Evolutionary conservation across 352 stramenopile genomes (phyloP).

Genomic region (Detonula confervacea): DNA sequence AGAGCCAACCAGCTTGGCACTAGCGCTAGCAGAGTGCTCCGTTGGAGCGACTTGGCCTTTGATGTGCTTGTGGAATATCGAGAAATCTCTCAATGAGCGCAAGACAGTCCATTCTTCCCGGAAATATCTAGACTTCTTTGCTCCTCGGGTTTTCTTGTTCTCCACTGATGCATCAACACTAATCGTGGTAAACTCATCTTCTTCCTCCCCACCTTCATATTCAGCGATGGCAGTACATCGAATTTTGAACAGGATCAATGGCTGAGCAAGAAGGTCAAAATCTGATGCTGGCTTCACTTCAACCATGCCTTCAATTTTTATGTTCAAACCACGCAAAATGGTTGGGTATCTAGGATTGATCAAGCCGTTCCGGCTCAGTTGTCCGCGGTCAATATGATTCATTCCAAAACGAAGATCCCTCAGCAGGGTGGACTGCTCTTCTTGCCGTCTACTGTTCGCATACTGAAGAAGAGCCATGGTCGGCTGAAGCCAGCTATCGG

Average conservation of each 20-base stretch:
- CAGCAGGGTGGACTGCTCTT: conserved; percentile 69
- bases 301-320: conserved; percentile 67
- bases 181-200: conserved; percentile 41
- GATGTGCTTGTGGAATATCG: conserved; percentile 83
- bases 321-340: conserved; percentile 68
- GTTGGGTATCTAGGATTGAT: conserved; percentile 80
- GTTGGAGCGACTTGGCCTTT: conserved; percentile 73
- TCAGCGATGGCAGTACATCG: conserved; percentile 69
- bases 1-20: conserved; percentile 71
- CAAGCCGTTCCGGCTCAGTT: conserved; percentile 80
- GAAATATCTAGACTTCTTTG: conserved; percentile 61
- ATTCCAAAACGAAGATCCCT: conserved; percentile 83
- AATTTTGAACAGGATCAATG: conserved; percentile 78
- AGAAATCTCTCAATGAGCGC: conserved; percentile 82
- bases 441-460: conserved; percentile 67
- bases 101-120: conserved; percentile 84
- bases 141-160: conserved; percentile 12
- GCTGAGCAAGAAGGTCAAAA: conserved; percentile 53
- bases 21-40: conserved; percentile 65
- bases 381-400: conserved; percentile 81
- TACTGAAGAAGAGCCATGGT: conserved; percentile 76
- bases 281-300: conserved; percentile 66
- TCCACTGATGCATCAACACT: conserved; percentile 30
- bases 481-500: conserved; percentile 72
- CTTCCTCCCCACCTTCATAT: conserved; percentile 55